Evolutionary conservation across 306 rosid genomes (phyloP), one percentile per base, ranked within the genome.

Genomic region (Carpinus fangiana): DNA sequence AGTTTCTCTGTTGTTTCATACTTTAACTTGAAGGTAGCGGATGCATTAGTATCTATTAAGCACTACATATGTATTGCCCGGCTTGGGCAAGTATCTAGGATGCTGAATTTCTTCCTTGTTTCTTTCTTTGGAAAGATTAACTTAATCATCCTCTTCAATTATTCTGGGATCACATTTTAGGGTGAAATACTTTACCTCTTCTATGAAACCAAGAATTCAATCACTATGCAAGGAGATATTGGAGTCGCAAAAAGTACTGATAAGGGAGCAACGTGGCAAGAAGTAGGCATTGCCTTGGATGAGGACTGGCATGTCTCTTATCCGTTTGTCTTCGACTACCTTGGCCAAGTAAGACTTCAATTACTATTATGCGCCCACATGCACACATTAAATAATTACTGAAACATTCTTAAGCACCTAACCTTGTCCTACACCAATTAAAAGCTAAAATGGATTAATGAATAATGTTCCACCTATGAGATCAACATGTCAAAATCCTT

Each of bases 301-400:
- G 99, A 96, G 85, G 90, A 90, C 50, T 96, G 99, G 99, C 99
- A 96, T 90, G 97, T 96, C 76, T 96, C 99, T 71, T 96, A 84
- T 80, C 99, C 99, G 0, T 96, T 75, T 70, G 93, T 96, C 77
- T 96, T 96, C 81, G 73, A 83, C 73, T 90, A 96, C 81, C 82
- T 52, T 20, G 98, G 84, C 77, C 85, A 93, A 85, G 99, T 96
- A 91, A 83, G 84, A 17, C 26, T 56, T 20, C 56, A 71, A 20
- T 75, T 38, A 69, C 56, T 46, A 56, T 73, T 79, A 9, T 14
- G 16, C 48, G n/a, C 12, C 28, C 50, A 48, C 16, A 21, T n/a
- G 28, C 2, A 28, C 50, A 34, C 36, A 31, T 46, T 21, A 14
- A 70, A 26, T 12, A 8, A 11, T 45, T 43, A 11, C 46, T 21